Percentiles rank a stretch among this genome's conserved stretches.
These are phyloP conservation scores for Linnemannia exigua DNA, from an alignment of 192 early-diverging fungal species.

Conservation along the genomic window DNA sequence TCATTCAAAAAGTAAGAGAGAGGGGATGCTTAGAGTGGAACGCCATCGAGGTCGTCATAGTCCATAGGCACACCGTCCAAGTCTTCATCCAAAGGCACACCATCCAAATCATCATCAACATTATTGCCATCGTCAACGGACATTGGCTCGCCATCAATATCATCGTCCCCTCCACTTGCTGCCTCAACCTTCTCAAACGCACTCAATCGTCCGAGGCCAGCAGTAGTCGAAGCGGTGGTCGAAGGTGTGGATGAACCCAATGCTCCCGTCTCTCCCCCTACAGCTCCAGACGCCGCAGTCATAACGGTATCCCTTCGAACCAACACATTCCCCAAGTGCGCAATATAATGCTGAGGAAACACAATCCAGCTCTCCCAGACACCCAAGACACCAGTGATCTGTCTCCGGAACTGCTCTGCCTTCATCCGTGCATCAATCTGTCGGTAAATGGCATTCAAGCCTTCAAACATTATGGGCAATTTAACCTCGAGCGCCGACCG, in stretches of 20 bases:
- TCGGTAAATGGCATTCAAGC: conserved; percentile 76
- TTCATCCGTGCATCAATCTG: conserved; percentile 80
- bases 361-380: conserved; percentile 95
- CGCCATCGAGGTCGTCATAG: conserved; percentile 65
- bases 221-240: not conserved
- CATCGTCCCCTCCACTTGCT: not conserved
- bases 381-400: conserved; percentile 71
- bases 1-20: not conserved
- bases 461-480: conserved; percentile 69
- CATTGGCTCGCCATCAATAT: conserved; percentile 37
- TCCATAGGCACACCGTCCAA: conserved; percentile 47
- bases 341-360: conserved; percentile 79
- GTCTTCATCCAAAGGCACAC: conserved; percentile 20
- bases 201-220: not conserved
- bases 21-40: conserved; percentile 36
- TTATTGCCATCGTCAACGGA: not conserved
- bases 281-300: not conserved
- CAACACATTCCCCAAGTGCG: conserved; percentile 67
- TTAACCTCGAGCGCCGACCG: conserved; percentile 62
- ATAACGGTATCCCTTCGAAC: conserved; percentile 34
- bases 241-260: conserved; percentile 23
- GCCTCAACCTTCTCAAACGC: not conserved
- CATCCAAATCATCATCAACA: conserved; percentile 34
- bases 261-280: not conserved
- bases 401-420: conserved; percentile 84